These are phyloP conservation scores for Lupinus albus DNA, from an alignment of 306 rosid genomes.

Conservation along the genomic window DNA sequence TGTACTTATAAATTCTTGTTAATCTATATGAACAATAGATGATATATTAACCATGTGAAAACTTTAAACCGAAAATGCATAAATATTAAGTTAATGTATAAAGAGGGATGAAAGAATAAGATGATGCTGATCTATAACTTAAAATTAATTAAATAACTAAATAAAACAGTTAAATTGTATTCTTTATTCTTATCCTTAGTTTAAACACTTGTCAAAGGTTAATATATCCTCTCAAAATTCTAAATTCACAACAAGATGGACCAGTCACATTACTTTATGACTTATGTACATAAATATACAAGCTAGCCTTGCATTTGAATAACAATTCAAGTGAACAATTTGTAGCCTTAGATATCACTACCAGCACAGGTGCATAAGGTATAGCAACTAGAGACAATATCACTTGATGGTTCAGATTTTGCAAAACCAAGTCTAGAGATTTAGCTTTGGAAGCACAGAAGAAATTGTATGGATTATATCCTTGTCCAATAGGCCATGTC, in stretches of 20 bases:
- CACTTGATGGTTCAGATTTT: constrained; percentile 12
- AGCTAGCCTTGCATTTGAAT: constrained; percentile 24
- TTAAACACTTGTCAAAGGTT: constrained; percentile 5
- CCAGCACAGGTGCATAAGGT: not conserved
- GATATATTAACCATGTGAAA: too few relatives aligned
- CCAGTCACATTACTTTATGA: constrained; percentile 15
- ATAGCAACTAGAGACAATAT: constrained; percentile 21
- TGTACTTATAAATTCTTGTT: too few relatives aligned
- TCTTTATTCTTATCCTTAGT: not conserved
- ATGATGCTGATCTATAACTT: too few relatives aligned
- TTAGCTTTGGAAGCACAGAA: not conserved
- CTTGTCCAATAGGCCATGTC: not conserved
- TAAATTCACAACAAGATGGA: constrained; percentile 8
- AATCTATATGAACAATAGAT: too few relatives aligned
- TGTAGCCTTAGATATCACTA: constrained; percentile 12
- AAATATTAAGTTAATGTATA: too few relatives aligned
- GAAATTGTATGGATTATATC: not conserved
- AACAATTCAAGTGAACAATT: constrained; percentile 5
- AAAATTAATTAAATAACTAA: too few relatives aligned
- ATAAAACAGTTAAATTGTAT: too few relatives aligned
- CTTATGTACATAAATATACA: not conserved
- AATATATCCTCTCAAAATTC: not conserved
- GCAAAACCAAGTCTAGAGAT: not conserved
- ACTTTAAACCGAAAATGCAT: too few relatives aligned
- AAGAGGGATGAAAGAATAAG: too few relatives aligned